These are phyloP conservation scores for Haplographium delicatum DNA, from an alignment of 495 filamentous ascomycete species.

Conservation along the genomic window DNA sequence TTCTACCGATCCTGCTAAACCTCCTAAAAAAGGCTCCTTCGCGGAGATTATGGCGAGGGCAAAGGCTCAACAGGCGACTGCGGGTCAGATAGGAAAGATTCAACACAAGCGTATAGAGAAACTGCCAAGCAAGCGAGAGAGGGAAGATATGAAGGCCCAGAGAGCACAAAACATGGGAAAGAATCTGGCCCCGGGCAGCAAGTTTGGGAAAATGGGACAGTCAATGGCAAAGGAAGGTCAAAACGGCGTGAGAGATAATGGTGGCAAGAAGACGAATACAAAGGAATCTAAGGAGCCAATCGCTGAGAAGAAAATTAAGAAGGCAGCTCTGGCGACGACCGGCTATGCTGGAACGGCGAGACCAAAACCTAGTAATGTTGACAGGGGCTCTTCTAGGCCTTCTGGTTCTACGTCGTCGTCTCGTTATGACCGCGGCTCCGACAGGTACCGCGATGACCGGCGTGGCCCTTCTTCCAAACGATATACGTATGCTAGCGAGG, in stretches of 20 bases:
- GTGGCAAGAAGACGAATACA: conserved; percentile 15
- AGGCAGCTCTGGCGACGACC: conserved; percentile 49
- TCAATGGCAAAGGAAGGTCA: conserved; percentile 15
- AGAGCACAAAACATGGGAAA: conserved; percentile 20
- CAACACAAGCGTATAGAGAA: conserved; percentile 50
- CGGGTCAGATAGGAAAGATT: conserved; percentile 46
- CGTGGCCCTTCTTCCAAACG: conserved; percentile 18
- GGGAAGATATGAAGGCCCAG: conserved; percentile 37
- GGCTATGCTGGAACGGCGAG: conserved; percentile 51
- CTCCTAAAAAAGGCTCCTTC: conserved; percentile 61
- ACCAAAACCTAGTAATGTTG: conserved; percentile 22
- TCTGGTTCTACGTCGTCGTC: conserved; percentile 10
- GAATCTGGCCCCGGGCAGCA: conserved; percentile 20
- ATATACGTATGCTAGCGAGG: conserved; percentile 31
- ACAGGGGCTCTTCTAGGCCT: conserved; percentile 17
- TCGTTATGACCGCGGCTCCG: conserved; percentile 24
- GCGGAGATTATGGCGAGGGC: conserved; percentile 65
- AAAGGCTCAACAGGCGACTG: conserved; percentile 43
- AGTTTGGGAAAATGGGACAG: conserved; percentile 17
- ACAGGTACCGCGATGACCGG: conserved; percentile 12
- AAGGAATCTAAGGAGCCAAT: conserved; percentile 17
- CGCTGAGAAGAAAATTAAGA: conserved; percentile 51
- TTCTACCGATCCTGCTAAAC: conserved; percentile 13
- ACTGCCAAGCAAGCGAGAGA: conserved; percentile 38
- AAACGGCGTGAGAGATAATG: conserved; percentile 19